Percentiles rank a stretch among this genome's conserved stretches.
These are phyloP conservation scores for Pseudopithomyces chartarum DNA, from an alignment of 2,329 filamentous ascomycete genomes.

Conservation along the genomic window DNA sequence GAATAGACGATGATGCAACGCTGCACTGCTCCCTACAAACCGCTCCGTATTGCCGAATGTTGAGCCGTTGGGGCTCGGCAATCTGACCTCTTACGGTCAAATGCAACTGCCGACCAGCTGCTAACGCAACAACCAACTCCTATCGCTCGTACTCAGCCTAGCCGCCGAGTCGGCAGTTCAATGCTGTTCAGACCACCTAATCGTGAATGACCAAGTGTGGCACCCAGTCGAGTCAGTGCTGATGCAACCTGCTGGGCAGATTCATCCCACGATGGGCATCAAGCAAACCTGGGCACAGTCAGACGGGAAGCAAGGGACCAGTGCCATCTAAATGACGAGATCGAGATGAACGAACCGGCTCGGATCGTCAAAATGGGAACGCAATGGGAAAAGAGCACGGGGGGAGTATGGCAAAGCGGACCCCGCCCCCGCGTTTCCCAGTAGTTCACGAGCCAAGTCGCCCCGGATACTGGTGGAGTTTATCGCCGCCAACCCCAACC, in stretches of 20 bases:
- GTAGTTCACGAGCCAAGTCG: constrained; percentile 13
- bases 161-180: constrained; percentile 18
- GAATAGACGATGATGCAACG: neutral
- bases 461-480: constrained; percentile 5
- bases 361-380: neutral
- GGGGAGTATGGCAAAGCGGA: neutral
- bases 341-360: neutral
- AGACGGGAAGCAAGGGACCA: constrained; percentile 4
- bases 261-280: neutral
- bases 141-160: constrained; percentile 18
- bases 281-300: constrained; percentile 4
- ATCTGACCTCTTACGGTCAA: constrained; percentile 2
- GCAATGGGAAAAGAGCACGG: constrained; percentile 5
- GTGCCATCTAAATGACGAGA: constrained; percentile 8
- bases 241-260: neutral
- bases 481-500: constrained; percentile 11
- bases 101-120: constrained; percentile 19
- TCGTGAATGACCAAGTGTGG: neutral
- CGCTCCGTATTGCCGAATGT: constrained; percentile 10
- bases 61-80: constrained; percentile 10
- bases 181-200: neutral
- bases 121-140: constrained; percentile 6
- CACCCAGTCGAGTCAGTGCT: constrained; percentile 3
- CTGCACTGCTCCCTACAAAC: neutral
- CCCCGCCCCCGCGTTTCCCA: constrained; percentile 15